These are phyloP conservation scores for Colletotrichum spinosum DNA, from an alignment of 2,329 filamentous ascomycete genomes.

Conservation along the genomic window DNA sequence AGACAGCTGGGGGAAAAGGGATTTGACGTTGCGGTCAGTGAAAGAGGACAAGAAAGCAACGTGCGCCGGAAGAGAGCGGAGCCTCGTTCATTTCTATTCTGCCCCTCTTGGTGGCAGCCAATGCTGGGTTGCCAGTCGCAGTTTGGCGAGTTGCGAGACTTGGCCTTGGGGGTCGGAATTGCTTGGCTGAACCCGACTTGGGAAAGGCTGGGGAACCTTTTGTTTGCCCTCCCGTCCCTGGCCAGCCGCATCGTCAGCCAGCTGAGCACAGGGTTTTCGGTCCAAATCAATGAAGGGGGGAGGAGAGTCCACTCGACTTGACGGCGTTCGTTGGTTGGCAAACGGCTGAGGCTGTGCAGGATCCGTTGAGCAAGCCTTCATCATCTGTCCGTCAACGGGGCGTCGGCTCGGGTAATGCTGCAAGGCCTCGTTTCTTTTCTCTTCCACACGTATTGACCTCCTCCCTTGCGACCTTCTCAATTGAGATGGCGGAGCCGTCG, in stretches of 20 bases:
- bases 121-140: background rate
- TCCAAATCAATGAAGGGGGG: slow-evolving; percentile 8
- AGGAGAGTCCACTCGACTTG: slow-evolving; percentile 12
- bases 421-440: slow-evolving; percentile 8
- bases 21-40: slow-evolving; percentile 8
- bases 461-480: slow-evolving; percentile 30
- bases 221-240: slow-evolving; percentile 16
- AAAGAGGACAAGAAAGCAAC: slow-evolving; percentile 18
- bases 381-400: slow-evolving; percentile 7
- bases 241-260: slow-evolving; percentile 11
- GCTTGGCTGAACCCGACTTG: slow-evolving; percentile 27
- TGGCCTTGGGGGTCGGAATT: slow-evolving; percentile 17
- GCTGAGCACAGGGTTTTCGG: slow-evolving; percentile 12
- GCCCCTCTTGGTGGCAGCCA: slow-evolving; percentile 19
- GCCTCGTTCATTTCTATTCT: slow-evolving; percentile 21
- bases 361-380: slow-evolving; percentile 2
- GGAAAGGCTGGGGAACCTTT: slow-evolving; percentile 26
- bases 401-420: slow-evolving; percentile 20
- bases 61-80: slow-evolving; percentile 20
- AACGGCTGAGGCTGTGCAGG: slow-evolving; percentile 26
- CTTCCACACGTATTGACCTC: background rate
- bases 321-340: slow-evolving; percentile 12
- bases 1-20: background rate
- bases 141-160: slow-evolving; percentile 7
- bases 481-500: slow-evolving; percentile 28